phyloP scores from a whole-genome alignment of 352 stramenopile species.

The Globisporangium recalcitrans region DNA sequence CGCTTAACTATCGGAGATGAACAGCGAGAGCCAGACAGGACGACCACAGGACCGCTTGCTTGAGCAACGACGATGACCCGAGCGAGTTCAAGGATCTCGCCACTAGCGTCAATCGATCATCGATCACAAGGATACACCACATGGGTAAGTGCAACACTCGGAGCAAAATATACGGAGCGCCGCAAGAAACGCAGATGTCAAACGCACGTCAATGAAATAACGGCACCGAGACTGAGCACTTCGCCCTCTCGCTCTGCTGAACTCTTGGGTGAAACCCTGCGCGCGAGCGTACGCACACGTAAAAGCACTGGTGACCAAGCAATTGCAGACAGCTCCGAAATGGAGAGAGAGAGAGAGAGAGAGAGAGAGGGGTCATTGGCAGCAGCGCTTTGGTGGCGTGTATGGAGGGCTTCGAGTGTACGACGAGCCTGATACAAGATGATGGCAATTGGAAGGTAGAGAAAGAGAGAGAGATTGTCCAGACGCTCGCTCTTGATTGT shows the following conservation, averaged over 20 bases:
- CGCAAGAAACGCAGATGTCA: slow-evolving; percentile 2
- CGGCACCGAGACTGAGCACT: not conserved
- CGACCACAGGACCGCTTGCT: not conserved
- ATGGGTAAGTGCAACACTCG: not conserved
- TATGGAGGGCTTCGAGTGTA: not conserved
- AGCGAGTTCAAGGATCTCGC: not conserved
- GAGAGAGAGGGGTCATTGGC: not conserved
- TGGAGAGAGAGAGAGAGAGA: not conserved
- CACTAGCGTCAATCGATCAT: not conserved
- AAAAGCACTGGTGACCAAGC: not conserved
- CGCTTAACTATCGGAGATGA: not conserved
- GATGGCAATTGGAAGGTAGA: not conserved
- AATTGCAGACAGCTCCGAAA: not conserved
- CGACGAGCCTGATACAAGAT: not conserved
- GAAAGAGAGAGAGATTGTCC: not conserved
- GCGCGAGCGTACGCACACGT: not conserved
- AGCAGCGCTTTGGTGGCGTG: not conserved
- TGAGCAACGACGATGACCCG: not conserved
- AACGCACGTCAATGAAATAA: not conserved
- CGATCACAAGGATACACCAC: not conserved
- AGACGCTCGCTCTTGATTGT: not conserved
- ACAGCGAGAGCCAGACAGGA: not conserved
- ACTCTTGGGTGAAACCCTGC: not conserved
- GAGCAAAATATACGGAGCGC: not conserved
- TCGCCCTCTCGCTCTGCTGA: slow-evolving; percentile 6